phyloP scores from a whole-genome alignment of 2,329 filamentous ascomycete species.

The Talaromyces sp. region DNA sequence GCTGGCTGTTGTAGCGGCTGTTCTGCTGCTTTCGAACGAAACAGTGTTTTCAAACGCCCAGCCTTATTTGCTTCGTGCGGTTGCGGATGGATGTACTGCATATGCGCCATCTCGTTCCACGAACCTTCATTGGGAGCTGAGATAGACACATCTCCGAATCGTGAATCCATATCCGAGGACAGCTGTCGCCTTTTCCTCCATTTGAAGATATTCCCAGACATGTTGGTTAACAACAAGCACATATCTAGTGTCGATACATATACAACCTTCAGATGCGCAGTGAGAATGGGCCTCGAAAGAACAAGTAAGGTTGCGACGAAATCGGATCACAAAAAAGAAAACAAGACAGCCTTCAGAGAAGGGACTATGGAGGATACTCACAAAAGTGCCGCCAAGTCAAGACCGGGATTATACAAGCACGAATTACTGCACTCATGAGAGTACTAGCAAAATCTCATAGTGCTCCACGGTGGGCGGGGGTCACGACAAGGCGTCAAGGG shows the following conservation, averaged over 20 bases:
- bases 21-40: slow-evolving; percentile 2
- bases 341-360: background rate
- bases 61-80: slow-evolving; percentile 9
- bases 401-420: background rate
- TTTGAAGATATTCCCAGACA: slow-evolving; percentile 20
- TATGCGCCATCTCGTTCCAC: slow-evolving; percentile 29
- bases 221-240: slow-evolving; percentile 6
- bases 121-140: slow-evolving; percentile 35
- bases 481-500: background rate
- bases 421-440: background rate
- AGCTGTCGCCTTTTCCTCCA: slow-evolving; percentile 29
- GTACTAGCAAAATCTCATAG: background rate
- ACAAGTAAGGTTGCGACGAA: background rate
- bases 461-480: background rate
- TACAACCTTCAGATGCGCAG: background rate
- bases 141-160: slow-evolving; percentile 37
- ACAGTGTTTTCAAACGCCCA: slow-evolving; percentile 10
- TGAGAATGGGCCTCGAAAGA: background rate
- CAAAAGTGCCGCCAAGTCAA: background rate
- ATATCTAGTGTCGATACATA: slow-evolving; percentile 1
- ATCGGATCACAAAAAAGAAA: background rate
- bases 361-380: background rate
- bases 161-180: slow-evolving; percentile 31
- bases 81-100: slow-evolving; percentile 10
- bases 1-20: background rate